phyloP scores from a whole-genome alignment of 257 asterid genomes.

The Petunia axillaris region DNA sequence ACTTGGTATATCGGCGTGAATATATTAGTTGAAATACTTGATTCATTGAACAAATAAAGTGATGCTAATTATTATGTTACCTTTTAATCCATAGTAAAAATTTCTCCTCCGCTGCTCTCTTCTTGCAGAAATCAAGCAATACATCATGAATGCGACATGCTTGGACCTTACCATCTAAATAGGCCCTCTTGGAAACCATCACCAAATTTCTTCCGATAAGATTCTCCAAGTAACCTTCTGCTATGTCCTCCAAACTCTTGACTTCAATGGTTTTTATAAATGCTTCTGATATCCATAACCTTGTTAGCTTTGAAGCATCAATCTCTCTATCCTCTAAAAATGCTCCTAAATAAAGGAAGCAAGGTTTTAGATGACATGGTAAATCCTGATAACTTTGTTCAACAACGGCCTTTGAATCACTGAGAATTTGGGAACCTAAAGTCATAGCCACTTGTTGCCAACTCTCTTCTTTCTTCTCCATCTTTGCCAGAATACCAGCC shows the following conservation, averaged over 20 bases:
- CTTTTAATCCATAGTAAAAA: not conserved
- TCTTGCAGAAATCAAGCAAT: slow-evolving; percentile 29
- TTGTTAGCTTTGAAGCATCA: slow-evolving; percentile 21
- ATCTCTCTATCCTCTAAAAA: slow-evolving; percentile 32
- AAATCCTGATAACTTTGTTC: slow-evolving; percentile 34
- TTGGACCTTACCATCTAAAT: slow-evolving; percentile 27
- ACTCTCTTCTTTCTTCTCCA: not conserved
- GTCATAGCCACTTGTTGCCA: slow-evolving; percentile 25
- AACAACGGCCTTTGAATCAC: slow-evolving; percentile 5
- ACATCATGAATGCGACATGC: slow-evolving; percentile 33
- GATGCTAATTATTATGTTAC: not conserved
- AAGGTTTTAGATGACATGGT: slow-evolving; percentile 31
- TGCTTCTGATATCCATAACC: slow-evolving; percentile 39
- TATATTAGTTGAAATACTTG: not conserved
- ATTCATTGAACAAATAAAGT: not conserved
- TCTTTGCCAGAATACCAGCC: slow-evolving; percentile 29
- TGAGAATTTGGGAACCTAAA: not conserved
- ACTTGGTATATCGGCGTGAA: too few species aligned
- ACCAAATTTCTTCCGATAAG: slow-evolving; percentile 30
- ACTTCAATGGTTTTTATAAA: not conserved
- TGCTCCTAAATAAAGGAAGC: slow-evolving; percentile 34
- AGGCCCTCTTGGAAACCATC: slow-evolving; percentile 14
- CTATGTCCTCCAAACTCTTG: slow-evolving; percentile 34
- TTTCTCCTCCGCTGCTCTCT: slow-evolving; percentile 23
- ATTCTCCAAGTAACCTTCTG: slow-evolving; percentile 35